Evolutionary conservation across 2,329 filamentous ascomycete genomes (phyloP), one percentile per base, ranked within the genome.

Genomic region (Intubia oerlemansii): DNA sequence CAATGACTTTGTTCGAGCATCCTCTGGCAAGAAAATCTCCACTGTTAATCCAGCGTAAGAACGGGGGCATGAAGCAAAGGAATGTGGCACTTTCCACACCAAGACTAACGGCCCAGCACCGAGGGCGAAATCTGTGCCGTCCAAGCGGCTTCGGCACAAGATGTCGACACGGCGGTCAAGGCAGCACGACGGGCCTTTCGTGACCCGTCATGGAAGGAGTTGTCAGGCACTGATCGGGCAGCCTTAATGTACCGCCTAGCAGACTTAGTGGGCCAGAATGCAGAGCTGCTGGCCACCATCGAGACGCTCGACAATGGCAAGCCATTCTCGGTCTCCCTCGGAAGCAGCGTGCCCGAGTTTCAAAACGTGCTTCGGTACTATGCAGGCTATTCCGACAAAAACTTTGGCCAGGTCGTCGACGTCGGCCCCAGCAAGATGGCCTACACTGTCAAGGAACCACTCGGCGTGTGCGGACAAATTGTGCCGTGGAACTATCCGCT

Each of bases 281-380:
- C 57, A 17, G 57, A 57, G 35, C 42, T 44, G 2, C 43, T 62
- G 13, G 53, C 55, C 20, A 51, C 55, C 10, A 52, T 62, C 26
- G 77, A 88, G 51, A 73, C 76, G 1, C 73, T 78, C 60, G 77
- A 88, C 47, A 84, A 81, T 42, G 79, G 76, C 45, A 82, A 85
- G 48, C 71, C 76, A 4, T 79, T 77, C 47, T 50, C 55, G 4
- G 64, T 70, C 11, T 62, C 74, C 2, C 50, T 72, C n/a, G 57
- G 54, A 24, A 68, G 68, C 29, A 74, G 81, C 45, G 48, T 82
- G 7, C 42, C 47, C 14, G 52, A 59, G 32, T 45, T 54, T 17
- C 39, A 49, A 17, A 46, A 48, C 16, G 48, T 73, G 10, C 53
- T 71, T 30, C 70, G 68, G 39, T 85, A 85, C 51, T 85, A 84